phyloP scores from a whole-genome alignment of 2,329 filamentous ascomycete species.

The Microdochium paspali region DNA sequence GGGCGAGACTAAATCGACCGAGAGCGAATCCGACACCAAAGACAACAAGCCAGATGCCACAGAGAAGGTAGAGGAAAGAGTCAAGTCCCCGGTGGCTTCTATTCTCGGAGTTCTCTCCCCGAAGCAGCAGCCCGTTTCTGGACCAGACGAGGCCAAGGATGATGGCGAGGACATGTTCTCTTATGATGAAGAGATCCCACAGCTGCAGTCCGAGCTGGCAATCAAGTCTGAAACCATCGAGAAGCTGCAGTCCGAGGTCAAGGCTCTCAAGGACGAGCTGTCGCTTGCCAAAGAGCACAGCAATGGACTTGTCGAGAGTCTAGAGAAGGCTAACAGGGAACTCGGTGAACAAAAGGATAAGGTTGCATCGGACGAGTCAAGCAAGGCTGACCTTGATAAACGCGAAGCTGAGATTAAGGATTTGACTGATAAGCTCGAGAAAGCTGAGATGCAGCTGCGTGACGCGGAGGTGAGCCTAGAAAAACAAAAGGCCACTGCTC shows the following conservation, averaged over 20 bases:
- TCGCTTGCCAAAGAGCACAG: constrained; percentile 62
- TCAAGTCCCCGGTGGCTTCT: constrained; percentile 36
- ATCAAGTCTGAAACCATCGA: constrained; percentile 63
- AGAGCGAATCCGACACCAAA: constrained; percentile 4
- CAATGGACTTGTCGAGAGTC: constrained; percentile 52
- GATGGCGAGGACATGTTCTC: constrained; percentile 74
- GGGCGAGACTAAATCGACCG: constrained; percentile 5
- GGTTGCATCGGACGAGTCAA: constrained; percentile 27
- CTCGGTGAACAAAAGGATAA: constrained; percentile 38
- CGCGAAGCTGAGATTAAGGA: constrained; percentile 37
- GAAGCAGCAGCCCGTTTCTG: constrained; percentile 28
- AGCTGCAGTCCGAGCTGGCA: constrained; percentile 66
- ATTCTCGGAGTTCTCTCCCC: constrained; percentile 41
- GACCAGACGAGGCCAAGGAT: constrained; percentile 23
- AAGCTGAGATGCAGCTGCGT: constrained; percentile 33
- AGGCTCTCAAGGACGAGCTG: constrained; percentile 60
- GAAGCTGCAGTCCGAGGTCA: constrained; percentile 59
- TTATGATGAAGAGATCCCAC: constrained; percentile 78
- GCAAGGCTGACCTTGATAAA: constrained; percentile 40
- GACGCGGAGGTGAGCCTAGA: constrained; percentile 28
- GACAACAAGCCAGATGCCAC: constrained; percentile 14
- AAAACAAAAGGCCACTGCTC: constrained; percentile 13
- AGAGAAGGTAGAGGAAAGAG: constrained; percentile 20
- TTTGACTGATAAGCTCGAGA: constrained; percentile 37
- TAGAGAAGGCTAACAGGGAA: constrained; percentile 60